Evolutionary conservation across 768 basidiomycete genomes (phyloP).

Genomic region (Rhodocollybia butyracea): DNA sequence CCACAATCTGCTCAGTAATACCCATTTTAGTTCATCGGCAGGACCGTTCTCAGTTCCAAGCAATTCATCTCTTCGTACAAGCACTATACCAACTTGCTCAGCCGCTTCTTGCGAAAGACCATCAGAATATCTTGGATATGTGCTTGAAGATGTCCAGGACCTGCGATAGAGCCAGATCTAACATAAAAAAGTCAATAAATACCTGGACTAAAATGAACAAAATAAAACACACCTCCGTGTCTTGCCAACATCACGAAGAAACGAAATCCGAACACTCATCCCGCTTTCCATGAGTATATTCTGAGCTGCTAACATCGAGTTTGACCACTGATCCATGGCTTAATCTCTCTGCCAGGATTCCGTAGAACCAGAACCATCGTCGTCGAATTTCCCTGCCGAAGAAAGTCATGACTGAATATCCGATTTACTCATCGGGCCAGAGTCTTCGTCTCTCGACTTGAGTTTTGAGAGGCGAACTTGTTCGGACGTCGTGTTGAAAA

Average conservation of each 20-base stretch:
- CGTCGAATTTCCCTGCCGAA: conserved; percentile 36
- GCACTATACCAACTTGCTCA: conserved; percentile 58
- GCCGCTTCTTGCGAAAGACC: conserved; percentile 67
- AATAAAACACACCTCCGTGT: conserved; percentile 47
- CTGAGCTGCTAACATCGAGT: conserved; percentile 53
- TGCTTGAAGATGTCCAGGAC: conserved; percentile 69
- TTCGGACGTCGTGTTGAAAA: conserved; percentile 26
- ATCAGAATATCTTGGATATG: conserved; percentile 80
- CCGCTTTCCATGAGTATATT: conserved; percentile 44
- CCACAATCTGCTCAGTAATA: conserved; percentile 67
- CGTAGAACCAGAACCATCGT: conserved; percentile 17
- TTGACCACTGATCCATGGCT: conserved; percentile 53
- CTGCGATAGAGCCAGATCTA: conserved; percentile 62
- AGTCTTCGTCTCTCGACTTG: conserved; percentile 41
- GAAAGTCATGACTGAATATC: conserved; percentile 68
- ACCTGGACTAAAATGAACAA: conserved; percentile 3
- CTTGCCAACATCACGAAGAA: conserved; percentile 57
- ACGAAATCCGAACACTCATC: conserved; percentile 52
- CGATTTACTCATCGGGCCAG: conserved; percentile 39
- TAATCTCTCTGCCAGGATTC: conserved; percentile 50
- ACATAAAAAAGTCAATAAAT: conserved; percentile 2
- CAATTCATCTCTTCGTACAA: conserved; percentile 62
- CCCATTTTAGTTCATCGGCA: conserved; percentile 45
- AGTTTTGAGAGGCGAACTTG: conserved; percentile 45
- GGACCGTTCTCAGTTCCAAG: conserved; percentile 37